Conservation (phyloP, 805 yeast species). For the Ogataea minuta region DNA sequence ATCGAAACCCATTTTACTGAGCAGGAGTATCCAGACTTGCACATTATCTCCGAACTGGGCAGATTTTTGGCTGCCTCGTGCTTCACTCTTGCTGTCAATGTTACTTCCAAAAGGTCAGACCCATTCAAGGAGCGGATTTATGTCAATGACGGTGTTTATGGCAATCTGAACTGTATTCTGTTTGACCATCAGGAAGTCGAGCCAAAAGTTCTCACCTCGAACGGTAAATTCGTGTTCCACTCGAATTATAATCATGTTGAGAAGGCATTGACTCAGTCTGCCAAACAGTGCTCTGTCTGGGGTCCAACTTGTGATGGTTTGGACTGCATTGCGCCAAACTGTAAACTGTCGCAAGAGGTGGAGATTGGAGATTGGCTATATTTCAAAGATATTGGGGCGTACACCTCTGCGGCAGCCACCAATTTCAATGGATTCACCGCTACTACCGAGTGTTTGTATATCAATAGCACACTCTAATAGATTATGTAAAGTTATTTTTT, state of each 20-base stretch:
- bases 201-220: constrained; percentile 63
- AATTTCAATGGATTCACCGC: constrained; percentile 85
- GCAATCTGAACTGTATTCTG: constrained; percentile 89
- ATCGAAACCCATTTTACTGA: constrained; percentile 62
- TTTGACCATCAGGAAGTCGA: constrained; percentile 86
- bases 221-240: constrained; percentile 36
- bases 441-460: constrained; percentile 58
- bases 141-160: constrained; percentile 93
- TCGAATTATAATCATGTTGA: constrained; percentile 15
- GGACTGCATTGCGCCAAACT: constrained; percentile 67
- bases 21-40: constrained; percentile 30
- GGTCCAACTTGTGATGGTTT: constrained; percentile 99
- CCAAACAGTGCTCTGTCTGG: constrained; percentile 69
- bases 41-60: constrained; percentile 90
- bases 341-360: constrained; percentile 56
- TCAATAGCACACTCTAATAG: constrained; percentile 35
- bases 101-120: constrained; percentile 73
- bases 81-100: constrained; percentile 78
- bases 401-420: constrained; percentile 90
- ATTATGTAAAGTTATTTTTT: constrained; percentile 3
- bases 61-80: constrained; percentile 83
- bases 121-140: constrained; percentile 65
- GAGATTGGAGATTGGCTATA: constrained; percentile 90
- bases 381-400: constrained; percentile 84
- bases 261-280: constrained; percentile 8